Base-by-base conservation (phyloP, 2,329 filamentous ascomycete species). In the Grosmannia huntii region DNA sequence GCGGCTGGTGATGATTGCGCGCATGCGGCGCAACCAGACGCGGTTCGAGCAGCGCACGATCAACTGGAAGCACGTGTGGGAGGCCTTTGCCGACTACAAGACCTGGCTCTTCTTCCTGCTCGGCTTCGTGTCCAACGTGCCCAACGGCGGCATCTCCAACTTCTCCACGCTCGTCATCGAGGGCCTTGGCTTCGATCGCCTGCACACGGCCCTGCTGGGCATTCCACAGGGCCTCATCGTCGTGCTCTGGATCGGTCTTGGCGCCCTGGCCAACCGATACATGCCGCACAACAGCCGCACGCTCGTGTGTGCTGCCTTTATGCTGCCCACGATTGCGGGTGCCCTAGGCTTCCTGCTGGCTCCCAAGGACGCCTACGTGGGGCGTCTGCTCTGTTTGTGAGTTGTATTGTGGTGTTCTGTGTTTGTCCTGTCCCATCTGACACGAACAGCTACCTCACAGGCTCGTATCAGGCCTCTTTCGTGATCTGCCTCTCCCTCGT, bases 121-220 rank as follows among this genome's bases (percentile, higher is more conserved):
- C 0, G 80, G 78, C 0, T 69, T 76, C 38, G 74, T 82, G 59
- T 74, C 73, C 61, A 82, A 81, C 62, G 70, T 78, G 1, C 74
- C 74, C 2, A 84, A 83, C 56, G 82, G 81, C 5, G 81, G 80
- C 33, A 82, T 83, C 58, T 77, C 74, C 33, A 83, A 82, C 62
- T 84, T 84, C 57, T 78, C 77, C 19, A 72, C 80, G 0, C 73
- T 84, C n/a, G 81, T 84, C 59, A 82, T 84, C 63, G 66, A 78
- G 60, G 79, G 80, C 0, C 76, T 83, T 33, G 80, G 81, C 7
- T 82, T 82, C 63, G 62, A 68, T 16, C 69, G 67, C 0, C 61
- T 73, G 14, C 61, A 70, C 28, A 73, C 71, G 2, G 67, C 70
- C 4, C 65, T 74, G 4, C 62, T 74, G 4, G 69, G 70, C 11